Evolutionary conservation across 108 stramenopile genomes (phyloP).

Genomic region (Skeletonema tropicum): DNA sequence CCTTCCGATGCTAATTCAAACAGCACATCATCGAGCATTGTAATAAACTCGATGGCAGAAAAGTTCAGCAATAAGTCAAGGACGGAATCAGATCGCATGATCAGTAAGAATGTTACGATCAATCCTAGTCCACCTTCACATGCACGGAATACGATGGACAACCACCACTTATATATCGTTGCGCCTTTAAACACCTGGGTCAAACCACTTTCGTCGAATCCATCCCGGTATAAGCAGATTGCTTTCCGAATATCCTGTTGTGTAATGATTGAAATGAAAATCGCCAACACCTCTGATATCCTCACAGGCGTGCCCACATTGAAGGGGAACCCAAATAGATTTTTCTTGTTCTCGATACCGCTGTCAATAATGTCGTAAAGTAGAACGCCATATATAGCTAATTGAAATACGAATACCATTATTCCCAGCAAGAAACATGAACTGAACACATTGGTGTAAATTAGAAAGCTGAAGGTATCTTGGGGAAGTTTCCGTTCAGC

Average conservation of each 20-base stretch:
- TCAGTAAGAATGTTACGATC: constrained; percentile 14
- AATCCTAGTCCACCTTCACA: constrained; percentile 8
- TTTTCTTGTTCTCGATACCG: neutral
- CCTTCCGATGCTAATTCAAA: constrained; percentile 16
- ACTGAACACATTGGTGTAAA: neutral
- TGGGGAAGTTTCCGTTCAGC: neutral
- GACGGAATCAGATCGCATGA: neutral
- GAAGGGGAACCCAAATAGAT: constrained; percentile 14
- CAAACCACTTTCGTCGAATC: constrained; percentile 3
- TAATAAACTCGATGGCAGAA: constrained; percentile 30
- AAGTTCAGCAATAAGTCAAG: constrained; percentile 32
- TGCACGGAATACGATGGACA: constrained; percentile 14
- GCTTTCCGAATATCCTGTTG: constrained; percentile 20
- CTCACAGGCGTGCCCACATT: constrained; percentile 25
- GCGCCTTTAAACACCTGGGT: neutral
- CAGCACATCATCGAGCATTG: neutral
- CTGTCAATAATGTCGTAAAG: neutral
- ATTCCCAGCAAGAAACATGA: constrained; percentile 3
- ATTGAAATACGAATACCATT: constrained; percentile 17
- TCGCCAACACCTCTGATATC: constrained; percentile 16
- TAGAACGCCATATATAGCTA: constrained; percentile 8
- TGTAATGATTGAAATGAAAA: constrained; percentile 16
- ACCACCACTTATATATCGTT: neutral
- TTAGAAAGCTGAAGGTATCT: constrained; percentile 26
- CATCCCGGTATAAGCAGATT: constrained; percentile 7